Evolutionary conservation across 495 filamentous ascomycete genomes (phyloP).

Genomic region (Penicillium paxilli): DNA sequence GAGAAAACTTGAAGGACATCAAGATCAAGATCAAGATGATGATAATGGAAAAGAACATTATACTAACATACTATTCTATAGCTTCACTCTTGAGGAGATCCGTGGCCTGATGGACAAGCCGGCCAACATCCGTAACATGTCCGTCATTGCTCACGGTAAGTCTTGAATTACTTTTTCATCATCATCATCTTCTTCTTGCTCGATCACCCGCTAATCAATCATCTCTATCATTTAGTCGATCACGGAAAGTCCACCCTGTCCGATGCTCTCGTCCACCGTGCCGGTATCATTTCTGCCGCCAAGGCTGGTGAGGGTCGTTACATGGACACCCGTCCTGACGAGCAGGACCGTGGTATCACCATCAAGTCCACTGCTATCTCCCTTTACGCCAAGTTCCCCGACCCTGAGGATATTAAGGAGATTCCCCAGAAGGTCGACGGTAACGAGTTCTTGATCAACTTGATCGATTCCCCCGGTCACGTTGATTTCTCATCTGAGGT

Average conservation of each 20-base stretch:
- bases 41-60: slow-evolving; percentile 16
- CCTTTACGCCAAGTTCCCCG: slow-evolving; percentile 82
- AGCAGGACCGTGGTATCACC: slow-evolving; percentile 99
- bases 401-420: slow-evolving; percentile 91
- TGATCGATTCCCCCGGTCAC: slow-evolving; percentile 99
- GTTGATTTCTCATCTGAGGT: slow-evolving; percentile 99
- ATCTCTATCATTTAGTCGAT: slow-evolving; percentile 66
- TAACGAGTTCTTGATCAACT: slow-evolving; percentile 98
- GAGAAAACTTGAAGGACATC: not conserved
- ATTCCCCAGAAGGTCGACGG: slow-evolving; percentile 86
- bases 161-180: not conserved
- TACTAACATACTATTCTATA: slow-evolving; percentile 51
- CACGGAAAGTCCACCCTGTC: slow-evolving; percentile 99
- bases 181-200: not conserved
- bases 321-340: slow-evolving; percentile 95
- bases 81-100: slow-evolving; percentile 99
- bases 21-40: not conserved
- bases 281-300: slow-evolving; percentile 98
- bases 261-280: slow-evolving; percentile 98
- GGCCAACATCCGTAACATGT: slow-evolving; percentile 99
- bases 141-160: slow-evolving; percentile 97
- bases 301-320: slow-evolving; percentile 95
- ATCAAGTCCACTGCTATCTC: slow-evolving; percentile 99
- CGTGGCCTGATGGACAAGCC: slow-evolving; percentile 95
- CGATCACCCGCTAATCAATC: not conserved